Base-by-base conservation (phyloP, 805 yeast genomes). In the Lipomyces chichibuensis region DNA sequence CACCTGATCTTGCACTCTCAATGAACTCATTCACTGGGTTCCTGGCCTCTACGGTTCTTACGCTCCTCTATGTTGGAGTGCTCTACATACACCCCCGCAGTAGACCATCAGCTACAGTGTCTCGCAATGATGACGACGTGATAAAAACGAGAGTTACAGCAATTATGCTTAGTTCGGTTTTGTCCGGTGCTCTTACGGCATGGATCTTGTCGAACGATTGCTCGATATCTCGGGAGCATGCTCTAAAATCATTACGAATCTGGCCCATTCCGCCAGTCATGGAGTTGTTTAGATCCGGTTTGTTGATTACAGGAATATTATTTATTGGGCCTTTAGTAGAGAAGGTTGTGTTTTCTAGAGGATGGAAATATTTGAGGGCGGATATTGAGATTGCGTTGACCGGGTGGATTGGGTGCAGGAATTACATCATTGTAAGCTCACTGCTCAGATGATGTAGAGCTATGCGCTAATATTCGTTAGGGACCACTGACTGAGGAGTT, bases 401-500 rank as follows among this genome's bases (percentile, higher is more conserved):
- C 20, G 29, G 57, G 23, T 60, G 65, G 66, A 60, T 54, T 29
- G 65, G 62, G 17, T 17, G 66, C 54, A 55, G 73, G 27, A 65
- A 70, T 61, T 64, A 64, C 55, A 60, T 65, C 43, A 60, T 66
- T 59, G 71, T 71, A 70, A 20, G 70, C 53, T 32, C 49, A 43
- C 23, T 35, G 23, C 49, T 6, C 20, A 17, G 39, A n/a, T 25
- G 2, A n/a, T 25, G 5, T 20, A 27, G 32, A 27, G 17, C 43
- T 5, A 23, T 43, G 39, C 49, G 35, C 23, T 25, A n/a, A 60
- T 20, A 13, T 43, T 17, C 9, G 20, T 43, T 43, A 71, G 73
- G 97, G 92, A 0, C 97, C 97, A 3, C 58, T 88, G 1, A 87
- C 94, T 0, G 97, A 91, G 75, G 97, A 91, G 74, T 69, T 90